Base-by-base conservation (phyloP, 2,329 filamentous ascomycete species). In the Penicillium concentricum region DNA sequence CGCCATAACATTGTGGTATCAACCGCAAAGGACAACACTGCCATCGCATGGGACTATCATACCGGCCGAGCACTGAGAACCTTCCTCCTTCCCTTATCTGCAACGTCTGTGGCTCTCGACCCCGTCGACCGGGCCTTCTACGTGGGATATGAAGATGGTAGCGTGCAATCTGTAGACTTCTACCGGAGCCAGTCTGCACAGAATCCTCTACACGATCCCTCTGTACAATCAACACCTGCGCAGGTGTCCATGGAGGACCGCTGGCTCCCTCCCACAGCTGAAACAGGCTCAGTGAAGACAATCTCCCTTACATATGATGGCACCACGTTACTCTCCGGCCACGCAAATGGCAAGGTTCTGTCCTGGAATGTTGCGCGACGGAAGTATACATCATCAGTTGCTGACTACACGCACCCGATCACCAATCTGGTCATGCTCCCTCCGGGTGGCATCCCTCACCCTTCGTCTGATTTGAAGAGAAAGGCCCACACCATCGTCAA, bases 21-120 rank as follows among this genome's bases (percentile, higher is more conserved):
- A 3, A 85, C 87, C 7, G 91, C 91, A 62, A 87, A 85, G 66
- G 94, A 97, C 76, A 92, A 90, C 75, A 94, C 91, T 8, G 91
- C 91, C 65, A 87, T 96, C 67, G 81, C 96, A 58, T 99, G 94
- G 94, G 92, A 97, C 75, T 95, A 95, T 71, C 85, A 87, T 60
- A 90, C 86, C 0, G 91, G 91, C 38, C 84, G 85, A 58, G 80
- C 88, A 12, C 78, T 97, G 56, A 86, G 92, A 42, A 97, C 92
- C 4, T 86, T 95, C 62, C 81, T 97, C 39, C 85, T 97, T 55
- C 85, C 90, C 2, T 81, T 82, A n/a, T 79, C 83, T 18, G 91
- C 92, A 16, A 79, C 88, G 30, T 92, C 88, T 65, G 72, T 93
- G 34, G 79, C 84, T 9, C 79, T 97, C 5, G 94, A 97, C 72